Evolutionary conservation across 495 filamentous ascomycete genomes (phyloP), one percentile per base, ranked within the genome.

Genomic region (Parachaetomium inaequale): DNA sequence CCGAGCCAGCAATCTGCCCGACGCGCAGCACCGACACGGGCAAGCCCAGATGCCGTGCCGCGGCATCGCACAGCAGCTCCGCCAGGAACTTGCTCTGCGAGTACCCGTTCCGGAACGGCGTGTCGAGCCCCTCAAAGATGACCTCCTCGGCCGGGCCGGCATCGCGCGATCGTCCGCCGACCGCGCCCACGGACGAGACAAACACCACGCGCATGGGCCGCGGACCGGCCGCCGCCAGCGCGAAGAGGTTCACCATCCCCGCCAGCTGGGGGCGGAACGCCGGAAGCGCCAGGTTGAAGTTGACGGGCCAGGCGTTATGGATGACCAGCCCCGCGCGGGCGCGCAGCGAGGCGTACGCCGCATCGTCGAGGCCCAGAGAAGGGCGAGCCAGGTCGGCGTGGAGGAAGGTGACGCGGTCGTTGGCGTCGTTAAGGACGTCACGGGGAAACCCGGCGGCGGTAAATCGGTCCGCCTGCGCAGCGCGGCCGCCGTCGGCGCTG

Each of bases 161-260:
- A 7, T n/a, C 42, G 1, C 2, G 3, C 42, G 40, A 11, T 5
- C 32, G 32, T 11, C 32, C 11, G 21, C 47, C 38, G 17, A 78
- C 72, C 0, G 74, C 70, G 49, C 66, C 58, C 25, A 85, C 70
- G 15, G 74, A 78, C 0, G 81, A 84, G 28, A 82, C 59, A 64
- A 84, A 84, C 11, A 76, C 32, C 6, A 34, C 32, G 32, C 32
- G 32, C 32, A 34, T 34, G 51, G n/a, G n/a, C n/a, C n/a, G n/a
- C n/a, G n/a, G n/a, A n/a, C n/a, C n/a, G 29, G n/a, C 71, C 12
- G 74, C 31, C 32, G 72, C 70, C 32, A 83, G 78, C 28, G 3
- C 82, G 2, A 83, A 65, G n/a, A 85, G 72, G 19, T 76, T 69
- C 12, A 74, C 69, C 6, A 84, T 71, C 0, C 81, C 79, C 7